Conservation (phyloP, 768 basidiomycete species). For the Saitozyma podzolica region DNA sequence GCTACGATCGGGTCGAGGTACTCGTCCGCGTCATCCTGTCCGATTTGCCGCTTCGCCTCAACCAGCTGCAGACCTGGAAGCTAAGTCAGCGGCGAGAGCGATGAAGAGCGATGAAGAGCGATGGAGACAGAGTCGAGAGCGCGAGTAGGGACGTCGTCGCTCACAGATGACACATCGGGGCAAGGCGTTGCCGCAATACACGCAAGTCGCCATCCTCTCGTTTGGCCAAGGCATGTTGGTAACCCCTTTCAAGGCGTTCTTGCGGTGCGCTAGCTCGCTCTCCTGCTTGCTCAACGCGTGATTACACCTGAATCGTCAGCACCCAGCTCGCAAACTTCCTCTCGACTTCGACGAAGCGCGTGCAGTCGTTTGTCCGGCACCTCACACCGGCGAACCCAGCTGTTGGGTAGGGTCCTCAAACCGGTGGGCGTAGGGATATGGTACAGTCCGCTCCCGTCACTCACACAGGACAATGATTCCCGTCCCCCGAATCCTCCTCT, state of each 20-base stretch:
- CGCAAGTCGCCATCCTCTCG: conserved; percentile 38
- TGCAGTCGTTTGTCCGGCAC: neutral
- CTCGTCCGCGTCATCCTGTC: neutral
- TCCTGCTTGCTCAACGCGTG: conserved; percentile 20
- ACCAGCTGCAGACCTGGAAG: neutral
- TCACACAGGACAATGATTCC: conserved; percentile 43
- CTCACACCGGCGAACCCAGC: neutral
- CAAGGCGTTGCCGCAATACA: conserved; percentile 31
- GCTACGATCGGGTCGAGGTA: neutral
- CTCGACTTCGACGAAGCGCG: too few species aligned
- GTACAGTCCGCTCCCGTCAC: conserved; percentile 1
- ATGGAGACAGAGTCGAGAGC: neutral
- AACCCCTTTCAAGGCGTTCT: conserved; percentile 26
- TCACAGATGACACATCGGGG: conserved; percentile 43
- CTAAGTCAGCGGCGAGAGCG: neutral
- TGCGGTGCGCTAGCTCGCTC: conserved; percentile 34
- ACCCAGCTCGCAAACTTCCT: too few species aligned
- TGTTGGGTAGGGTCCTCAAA: neutral
- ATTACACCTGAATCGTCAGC: conserved; percentile 22
- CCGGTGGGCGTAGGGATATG: too few species aligned
- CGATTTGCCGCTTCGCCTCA: neutral
- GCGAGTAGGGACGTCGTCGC: neutral
- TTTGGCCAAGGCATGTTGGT: conserved; percentile 30
- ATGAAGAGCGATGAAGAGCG: neutral
- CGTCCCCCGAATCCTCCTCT: conserved; percentile 14